These are phyloP conservation scores for Pythium angustatum DNA, from an alignment of 352 stramenopile genomes.

Conservation along the genomic window DNA sequence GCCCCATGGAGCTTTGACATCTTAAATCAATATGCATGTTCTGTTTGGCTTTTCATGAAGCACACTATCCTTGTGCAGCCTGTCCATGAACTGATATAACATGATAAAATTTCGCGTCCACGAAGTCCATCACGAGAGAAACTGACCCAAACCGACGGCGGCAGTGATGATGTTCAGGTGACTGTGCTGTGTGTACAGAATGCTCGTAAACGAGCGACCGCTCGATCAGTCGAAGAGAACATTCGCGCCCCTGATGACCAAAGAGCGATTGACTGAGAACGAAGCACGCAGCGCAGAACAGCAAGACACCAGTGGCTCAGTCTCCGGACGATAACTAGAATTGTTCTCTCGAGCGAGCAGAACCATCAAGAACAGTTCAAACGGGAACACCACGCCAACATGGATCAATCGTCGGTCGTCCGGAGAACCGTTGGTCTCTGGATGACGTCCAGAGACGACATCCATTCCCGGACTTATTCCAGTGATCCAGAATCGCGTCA, in stretches of 20 bases:
- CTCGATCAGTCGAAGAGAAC: slow-evolving; percentile 2
- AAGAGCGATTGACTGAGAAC: background rate
- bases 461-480: slow-evolving; percentile 2
- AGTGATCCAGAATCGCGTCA: slow-evolving; percentile 2
- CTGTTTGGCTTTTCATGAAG: background rate
- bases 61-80: no score
- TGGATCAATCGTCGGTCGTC: background rate
- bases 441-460: background rate
- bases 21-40: background rate
- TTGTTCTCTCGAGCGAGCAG: background rate
- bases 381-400: background rate
- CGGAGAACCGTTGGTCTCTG: background rate
- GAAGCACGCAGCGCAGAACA: background rate
- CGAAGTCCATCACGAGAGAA: no score
- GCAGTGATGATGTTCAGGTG: background rate
- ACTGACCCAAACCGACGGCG: no score
- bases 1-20: background rate
- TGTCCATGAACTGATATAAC: slow-evolving; percentile 7
- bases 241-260: background rate
- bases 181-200: background rate
- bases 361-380: background rate
- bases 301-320: background rate
- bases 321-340: background rate
- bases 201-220: background rate
- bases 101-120: background rate